Evolutionary conservation across 2,329 filamentous ascomycete species (phyloP).

Genomic region (Phaeosphaeriaceae sp.): DNA sequence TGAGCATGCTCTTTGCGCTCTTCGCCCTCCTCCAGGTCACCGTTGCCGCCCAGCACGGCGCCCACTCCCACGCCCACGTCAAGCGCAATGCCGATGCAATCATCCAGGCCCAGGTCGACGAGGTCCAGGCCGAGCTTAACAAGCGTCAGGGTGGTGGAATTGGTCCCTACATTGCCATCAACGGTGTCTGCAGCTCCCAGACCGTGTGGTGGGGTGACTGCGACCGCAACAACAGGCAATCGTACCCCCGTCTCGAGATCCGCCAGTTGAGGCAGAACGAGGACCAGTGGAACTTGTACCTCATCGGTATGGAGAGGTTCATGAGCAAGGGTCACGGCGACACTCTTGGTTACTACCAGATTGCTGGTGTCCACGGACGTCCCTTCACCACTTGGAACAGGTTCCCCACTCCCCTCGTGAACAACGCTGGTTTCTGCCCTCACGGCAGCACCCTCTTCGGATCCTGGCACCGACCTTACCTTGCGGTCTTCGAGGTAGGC

Average conservation of each 20-base stretch:
- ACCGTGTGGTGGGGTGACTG: slow-evolving; percentile 31
- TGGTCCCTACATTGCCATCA: slow-evolving; percentile 31
- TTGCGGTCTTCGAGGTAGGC: slow-evolving; percentile 67
- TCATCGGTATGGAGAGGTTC: slow-evolving; percentile 77
- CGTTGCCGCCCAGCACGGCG: slow-evolving; percentile 36
- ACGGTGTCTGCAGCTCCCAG: slow-evolving; percentile 36
- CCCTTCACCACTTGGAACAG: slow-evolving; percentile 69
- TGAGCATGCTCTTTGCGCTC: slow-evolving; percentile 43
- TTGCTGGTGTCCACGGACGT: slow-evolving; percentile 81
- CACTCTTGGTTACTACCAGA: slow-evolving; percentile 77
- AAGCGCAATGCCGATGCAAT: slow-evolving; percentile 23
- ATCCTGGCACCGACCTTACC: slow-evolving; percentile 84
- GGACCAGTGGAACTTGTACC: slow-evolving; percentile 78
- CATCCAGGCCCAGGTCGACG: slow-evolving; percentile 34
- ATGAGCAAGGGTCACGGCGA: slow-evolving; percentile 71
- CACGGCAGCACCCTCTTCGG: slow-evolving; percentile 80
- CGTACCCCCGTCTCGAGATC: slow-evolving; percentile 68
- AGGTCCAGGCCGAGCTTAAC: slow-evolving; percentile 25
- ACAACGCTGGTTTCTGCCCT: slow-evolving; percentile 74
- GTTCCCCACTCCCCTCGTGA: slow-evolving; percentile 51
- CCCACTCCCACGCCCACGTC: slow-evolving; percentile 27
- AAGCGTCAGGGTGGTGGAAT: slow-evolving; percentile 30
- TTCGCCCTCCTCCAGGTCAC: slow-evolving; percentile 43
- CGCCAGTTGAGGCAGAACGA: slow-evolving; percentile 67
- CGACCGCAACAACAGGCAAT: slow-evolving; percentile 32